These are phyloP conservation scores for Whalleya microplaca DNA, from an alignment of 2,329 filamentous ascomycete genomes.

Conservation along the genomic window DNA sequence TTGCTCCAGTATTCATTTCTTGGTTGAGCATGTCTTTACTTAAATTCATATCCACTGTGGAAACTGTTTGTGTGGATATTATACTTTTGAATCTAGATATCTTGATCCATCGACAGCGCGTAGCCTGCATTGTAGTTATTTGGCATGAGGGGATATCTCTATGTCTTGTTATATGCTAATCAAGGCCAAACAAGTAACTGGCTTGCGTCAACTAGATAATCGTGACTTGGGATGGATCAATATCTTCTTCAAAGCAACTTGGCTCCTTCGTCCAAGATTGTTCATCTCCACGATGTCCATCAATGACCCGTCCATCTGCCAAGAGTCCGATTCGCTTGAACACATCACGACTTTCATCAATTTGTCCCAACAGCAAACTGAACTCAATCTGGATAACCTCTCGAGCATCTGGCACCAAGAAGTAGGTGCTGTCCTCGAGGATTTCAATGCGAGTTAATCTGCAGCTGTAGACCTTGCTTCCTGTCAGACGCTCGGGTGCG, in stretches of 20 bases:
- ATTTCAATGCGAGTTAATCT: slow-evolving; percentile 10
- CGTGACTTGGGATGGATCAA: not conserved
- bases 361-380: slow-evolving; percentile 6
- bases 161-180: no score
- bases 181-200: not conserved
- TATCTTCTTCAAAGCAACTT: slow-evolving; percentile 10
- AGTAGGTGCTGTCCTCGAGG: slow-evolving; percentile 3
- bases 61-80: no score
- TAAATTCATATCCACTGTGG: no score
- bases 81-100: no score
- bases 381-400: slow-evolving; percentile 12
- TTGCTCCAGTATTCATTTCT: no score
- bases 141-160: no score
- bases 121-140: no score
- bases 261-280: slow-evolving; percentile 15
- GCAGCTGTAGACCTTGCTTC: slow-evolving; percentile 2
- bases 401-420: not conserved
- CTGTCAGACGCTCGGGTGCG: not conserved
- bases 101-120: no score
- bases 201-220: not conserved
- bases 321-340: slow-evolving; percentile 11
- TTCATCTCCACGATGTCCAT: slow-evolving; percentile 11
- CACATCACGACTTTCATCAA: not conserved
- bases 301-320: slow-evolving; percentile 11
- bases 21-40: no score